A percentile compares a stretch with the other conserved stretches of the same genome.
These are phyloP conservation scores for Mycena sp. DNA, from an alignment of 1,284 basidiomycete species.

Conservation along the genomic window DNA sequence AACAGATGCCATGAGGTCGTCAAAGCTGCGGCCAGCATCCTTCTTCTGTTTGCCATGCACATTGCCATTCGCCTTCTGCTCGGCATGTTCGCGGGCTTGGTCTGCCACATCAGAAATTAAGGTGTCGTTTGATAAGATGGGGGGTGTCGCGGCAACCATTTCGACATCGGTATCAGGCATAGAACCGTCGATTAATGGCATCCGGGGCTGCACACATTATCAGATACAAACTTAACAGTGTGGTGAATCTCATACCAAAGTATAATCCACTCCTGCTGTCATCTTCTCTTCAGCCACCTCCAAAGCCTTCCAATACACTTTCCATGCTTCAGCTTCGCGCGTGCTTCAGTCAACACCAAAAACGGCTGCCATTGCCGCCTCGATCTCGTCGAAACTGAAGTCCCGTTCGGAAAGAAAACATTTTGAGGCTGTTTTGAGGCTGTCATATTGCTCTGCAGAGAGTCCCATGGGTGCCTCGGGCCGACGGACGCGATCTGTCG, in stretches of 20 bases:
- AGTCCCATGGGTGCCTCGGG: too few relatives aligned
- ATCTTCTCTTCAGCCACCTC: background rate
- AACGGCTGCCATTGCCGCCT: background rate
- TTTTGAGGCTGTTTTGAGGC: too few relatives aligned
- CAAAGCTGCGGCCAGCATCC: background rate
- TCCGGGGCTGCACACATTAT: background rate
- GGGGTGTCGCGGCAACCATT: background rate
- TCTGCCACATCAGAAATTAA: background rate
- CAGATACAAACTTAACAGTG: background rate
- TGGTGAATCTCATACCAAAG: background rate
- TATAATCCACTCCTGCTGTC: background rate
- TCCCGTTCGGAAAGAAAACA: too few relatives aligned
- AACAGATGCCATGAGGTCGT: slow-evolving; percentile 6
- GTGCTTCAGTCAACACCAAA: background rate
- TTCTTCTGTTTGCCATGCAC: slow-evolving; percentile 10
- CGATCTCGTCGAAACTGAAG: too few relatives aligned
- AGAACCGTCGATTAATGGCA: background rate
- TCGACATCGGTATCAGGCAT: background rate
- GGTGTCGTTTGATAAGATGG: background rate
- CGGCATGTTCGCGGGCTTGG: background rate
- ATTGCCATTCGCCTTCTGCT: slow-evolving; percentile 1
- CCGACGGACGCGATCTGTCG: too few relatives aligned
- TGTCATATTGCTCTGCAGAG: too few relatives aligned
- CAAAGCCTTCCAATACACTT: background rate
- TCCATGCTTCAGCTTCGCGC: too few relatives aligned